Conservation (phyloP, 2,329 filamentous ascomycete species). For the Stromatinia cepivora region DNA sequence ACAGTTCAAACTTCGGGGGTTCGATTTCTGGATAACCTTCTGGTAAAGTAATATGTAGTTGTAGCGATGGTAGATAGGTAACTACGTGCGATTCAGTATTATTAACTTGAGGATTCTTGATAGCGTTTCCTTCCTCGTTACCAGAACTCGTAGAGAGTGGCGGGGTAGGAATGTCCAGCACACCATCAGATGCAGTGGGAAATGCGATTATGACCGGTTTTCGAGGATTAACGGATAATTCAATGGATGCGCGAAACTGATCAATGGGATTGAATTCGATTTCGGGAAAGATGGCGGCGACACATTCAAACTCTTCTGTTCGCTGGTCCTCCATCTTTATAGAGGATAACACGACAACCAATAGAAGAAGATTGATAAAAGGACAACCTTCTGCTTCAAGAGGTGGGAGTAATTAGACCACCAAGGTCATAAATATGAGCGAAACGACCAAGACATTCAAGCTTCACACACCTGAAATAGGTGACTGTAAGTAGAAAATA, state of each 20-base stretch:
- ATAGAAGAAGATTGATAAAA: conserved; percentile 32
- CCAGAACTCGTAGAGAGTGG: conserved; percentile 32
- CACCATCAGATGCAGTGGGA: conserved; percentile 48
- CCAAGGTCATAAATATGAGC: conserved; percentile 22
- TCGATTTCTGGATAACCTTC: conserved; percentile 56
- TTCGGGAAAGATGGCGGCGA: conserved; percentile 68
- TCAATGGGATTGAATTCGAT: conserved; percentile 49
- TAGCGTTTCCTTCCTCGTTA: conserved; percentile 17
- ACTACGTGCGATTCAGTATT: conserved; percentile 36
- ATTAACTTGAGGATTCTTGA: conserved; percentile 18
- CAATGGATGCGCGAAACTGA: conserved; percentile 51
- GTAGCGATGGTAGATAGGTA: conserved; percentile 57
- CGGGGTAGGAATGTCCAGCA: conserved; percentile 36
- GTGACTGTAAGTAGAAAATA: not conserved
- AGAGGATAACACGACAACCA: conserved; percentile 37
- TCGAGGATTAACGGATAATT: conserved; percentile 57
- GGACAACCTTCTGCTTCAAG: conserved; percentile 32
- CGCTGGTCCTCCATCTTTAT: conserved; percentile 64
- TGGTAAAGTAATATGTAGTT: conserved; percentile 55
- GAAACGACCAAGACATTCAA: not conserved
- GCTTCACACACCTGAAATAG: not conserved
- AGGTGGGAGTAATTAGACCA: conserved; percentile 9
- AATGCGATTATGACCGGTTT: conserved; percentile 59
- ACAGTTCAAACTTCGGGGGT: conserved; percentile 53
- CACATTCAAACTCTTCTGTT: conserved; percentile 58